These are phyloP conservation scores for Penicillium steckii DNA, from an alignment of 495 filamentous ascomycete species.

Conservation along the genomic window DNA sequence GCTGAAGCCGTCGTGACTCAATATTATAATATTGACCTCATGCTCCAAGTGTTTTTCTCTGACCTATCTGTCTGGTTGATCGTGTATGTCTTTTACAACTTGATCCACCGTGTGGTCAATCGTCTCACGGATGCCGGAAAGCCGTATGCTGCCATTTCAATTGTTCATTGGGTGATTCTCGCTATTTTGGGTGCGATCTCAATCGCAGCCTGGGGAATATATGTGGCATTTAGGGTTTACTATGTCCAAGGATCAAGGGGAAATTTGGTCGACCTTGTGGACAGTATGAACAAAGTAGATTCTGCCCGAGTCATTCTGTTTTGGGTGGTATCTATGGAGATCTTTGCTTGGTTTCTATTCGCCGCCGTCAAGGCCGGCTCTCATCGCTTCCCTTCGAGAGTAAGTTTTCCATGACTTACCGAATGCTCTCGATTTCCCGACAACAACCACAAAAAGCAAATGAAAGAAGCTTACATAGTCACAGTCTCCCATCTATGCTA, in stretches of 20 bases:
- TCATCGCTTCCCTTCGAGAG: slow-evolving; percentile 19
- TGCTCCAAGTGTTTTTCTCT: slow-evolving; percentile 23
- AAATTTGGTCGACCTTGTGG: background rate
- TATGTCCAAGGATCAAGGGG: background rate
- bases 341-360: slow-evolving; percentile 20
- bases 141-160: slow-evolving; percentile 10
- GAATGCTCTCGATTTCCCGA: too few species aligned
- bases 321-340: slow-evolving; percentile 21
- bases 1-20: slow-evolving; percentile 15
- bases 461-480: slow-evolving; percentile 1
- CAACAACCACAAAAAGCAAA: too few species aligned
- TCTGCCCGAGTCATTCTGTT: slow-evolving; percentile 11
- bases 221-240: slow-evolving; percentile 12
- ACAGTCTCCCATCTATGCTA: slow-evolving; percentile 12
- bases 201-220: slow-evolving; percentile 16
- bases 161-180: slow-evolving; percentile 21
- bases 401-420: slow-evolving; percentile 13
- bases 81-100: slow-evolving; percentile 22
- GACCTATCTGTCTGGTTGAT: slow-evolving; percentile 8
- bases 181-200: slow-evolving; percentile 12
- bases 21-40: slow-evolving; percentile 21
- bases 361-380: slow-evolving; percentile 20
- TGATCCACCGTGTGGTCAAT: slow-evolving; percentile 19
- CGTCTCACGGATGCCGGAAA: slow-evolving; percentile 18
- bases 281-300: slow-evolving; percentile 4